Percentiles rank a stretch among this genome's conserved stretches.
Evolutionary conservation across 73 alveolate species (phyloP).

Genomic region (Paramecium primaurelia): DNA sequence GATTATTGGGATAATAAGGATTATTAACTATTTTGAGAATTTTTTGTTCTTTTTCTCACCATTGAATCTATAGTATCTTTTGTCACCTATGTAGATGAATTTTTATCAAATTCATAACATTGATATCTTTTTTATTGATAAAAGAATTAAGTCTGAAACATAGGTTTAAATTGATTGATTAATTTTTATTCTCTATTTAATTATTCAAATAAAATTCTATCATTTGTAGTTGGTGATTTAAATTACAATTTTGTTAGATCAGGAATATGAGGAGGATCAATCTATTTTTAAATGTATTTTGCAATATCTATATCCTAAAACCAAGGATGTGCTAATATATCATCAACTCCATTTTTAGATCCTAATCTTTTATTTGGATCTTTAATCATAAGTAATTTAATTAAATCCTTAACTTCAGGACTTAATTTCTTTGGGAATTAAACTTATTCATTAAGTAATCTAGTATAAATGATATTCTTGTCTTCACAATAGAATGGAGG

Average conservation of each 20-base stretch:
- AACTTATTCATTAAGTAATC: slow-evolving; percentile 36
- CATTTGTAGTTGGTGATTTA: neutral
- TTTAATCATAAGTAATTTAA: neutral
- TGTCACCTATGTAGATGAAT: neutral
- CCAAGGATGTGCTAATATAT: slow-evolving; percentile 54
- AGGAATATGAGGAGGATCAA: slow-evolving; percentile 55
- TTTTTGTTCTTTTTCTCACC: neutral
- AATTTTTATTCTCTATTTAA: neutral
- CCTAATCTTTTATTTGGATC: slow-evolving; percentile 62
- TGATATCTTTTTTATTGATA: neutral
- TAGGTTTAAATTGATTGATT: neutral
- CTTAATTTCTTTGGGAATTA: slow-evolving; percentile 19
- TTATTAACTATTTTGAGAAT: slow-evolving; percentile 15
- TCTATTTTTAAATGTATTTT: slow-evolving; percentile 1
- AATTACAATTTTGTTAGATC: slow-evolving; percentile 11
- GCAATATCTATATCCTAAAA: slow-evolving; percentile 38
- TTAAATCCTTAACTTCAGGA: slow-evolving; percentile 46
- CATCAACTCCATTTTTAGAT: slow-evolving; percentile 46
- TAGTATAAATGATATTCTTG: slow-evolving; percentile 26
- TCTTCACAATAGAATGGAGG: slow-evolving; percentile 75
- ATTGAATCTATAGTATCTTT: slow-evolving; percentile 43
- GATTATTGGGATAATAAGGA: neutral
- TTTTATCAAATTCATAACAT: neutral
- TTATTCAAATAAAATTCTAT: slow-evolving; percentile 11
- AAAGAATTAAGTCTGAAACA: neutral